Conservation (phyloP, 2,329 filamentous ascomycete genomes). For the Ophiostoma piceae region DNA sequence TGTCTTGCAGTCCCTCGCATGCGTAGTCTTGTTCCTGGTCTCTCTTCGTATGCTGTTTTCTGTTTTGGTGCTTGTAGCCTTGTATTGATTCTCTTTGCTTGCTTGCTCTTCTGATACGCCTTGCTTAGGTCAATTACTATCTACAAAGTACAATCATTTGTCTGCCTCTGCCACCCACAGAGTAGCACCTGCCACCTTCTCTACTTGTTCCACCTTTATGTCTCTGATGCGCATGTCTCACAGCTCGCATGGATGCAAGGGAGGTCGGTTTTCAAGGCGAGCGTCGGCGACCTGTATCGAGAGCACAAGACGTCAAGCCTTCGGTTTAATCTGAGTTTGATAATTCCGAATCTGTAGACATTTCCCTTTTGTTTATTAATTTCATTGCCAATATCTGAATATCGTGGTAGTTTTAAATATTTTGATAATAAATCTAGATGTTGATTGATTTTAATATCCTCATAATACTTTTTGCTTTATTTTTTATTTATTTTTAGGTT, state of each 20-base stretch:
- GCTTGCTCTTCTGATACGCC: not conserved
- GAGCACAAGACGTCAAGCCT: not conserved
- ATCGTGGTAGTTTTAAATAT: not conserved
- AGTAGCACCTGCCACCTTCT: not conserved
- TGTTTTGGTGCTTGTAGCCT: not conserved
- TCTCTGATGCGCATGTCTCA: conserved; percentile 10
- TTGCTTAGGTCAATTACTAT: not conserved
- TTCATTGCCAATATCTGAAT: not conserved
- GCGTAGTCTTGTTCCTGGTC: not conserved
- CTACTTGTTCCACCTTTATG: not conserved
- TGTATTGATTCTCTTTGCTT: not conserved
- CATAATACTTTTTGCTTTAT: too few species aligned
- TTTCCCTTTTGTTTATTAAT: not conserved
- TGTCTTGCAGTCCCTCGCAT: conserved; percentile 11
- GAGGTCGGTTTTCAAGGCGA: conserved; percentile 3
- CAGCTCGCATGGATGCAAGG: conserved; percentile 21
- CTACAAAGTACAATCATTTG: not conserved
- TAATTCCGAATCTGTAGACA: not conserved
- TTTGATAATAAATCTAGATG: too few species aligned
- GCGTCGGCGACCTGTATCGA: not conserved
- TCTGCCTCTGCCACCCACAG: not conserved
- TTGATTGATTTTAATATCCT: too few species aligned
- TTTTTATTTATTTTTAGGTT: too few species aligned
- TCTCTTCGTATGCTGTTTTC: not conserved
- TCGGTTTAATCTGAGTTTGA: not conserved